These are phyloP conservation scores for Populus hybrid DNA, from an alignment of 441 rosid species.

Conservation along the genomic window DNA sequence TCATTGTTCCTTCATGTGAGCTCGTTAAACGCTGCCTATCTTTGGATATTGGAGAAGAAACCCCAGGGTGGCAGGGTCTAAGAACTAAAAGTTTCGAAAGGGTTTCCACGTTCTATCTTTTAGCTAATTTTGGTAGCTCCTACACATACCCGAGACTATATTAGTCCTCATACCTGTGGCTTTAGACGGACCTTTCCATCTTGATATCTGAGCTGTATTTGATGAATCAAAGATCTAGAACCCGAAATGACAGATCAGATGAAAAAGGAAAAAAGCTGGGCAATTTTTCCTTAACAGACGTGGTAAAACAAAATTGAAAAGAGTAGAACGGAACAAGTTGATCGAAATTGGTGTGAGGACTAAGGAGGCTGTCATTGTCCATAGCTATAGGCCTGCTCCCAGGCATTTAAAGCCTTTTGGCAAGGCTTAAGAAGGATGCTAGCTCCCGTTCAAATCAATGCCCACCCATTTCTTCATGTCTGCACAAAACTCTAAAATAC, in stretches of 20 bases:
- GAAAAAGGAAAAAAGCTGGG: not conserved
- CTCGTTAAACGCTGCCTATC: not conserved
- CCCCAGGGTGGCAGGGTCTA: not conserved
- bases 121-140: not conserved
- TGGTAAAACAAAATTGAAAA: conserved; percentile 10
- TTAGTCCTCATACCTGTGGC: not conserved
- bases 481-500: conserved; percentile 10
- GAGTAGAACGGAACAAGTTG: conserved; percentile 5
- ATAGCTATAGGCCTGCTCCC: conserved; percentile 13
- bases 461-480: conserved; percentile 16
- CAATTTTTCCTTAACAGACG: not conserved
- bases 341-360: conserved; percentile 26
- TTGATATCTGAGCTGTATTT: conserved; percentile 7
- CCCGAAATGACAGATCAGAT: conserved; percentile 10
- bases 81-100: not conserved
- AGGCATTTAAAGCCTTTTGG: conserved; percentile 25
- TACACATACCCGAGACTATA: not conserved
- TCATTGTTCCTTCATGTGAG: not conserved
- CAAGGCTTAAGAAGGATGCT: conserved; percentile 13
- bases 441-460: conserved; percentile 22
- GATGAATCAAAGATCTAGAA: not conserved
- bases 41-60: not conserved
- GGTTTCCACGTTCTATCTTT: not conserved
- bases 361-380: conserved; percentile 24
- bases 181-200: not conserved